Evolutionary conservation across 1,139 yeast species (phyloP).

Genomic region (Debaryomycetaceae sp.): DNA sequence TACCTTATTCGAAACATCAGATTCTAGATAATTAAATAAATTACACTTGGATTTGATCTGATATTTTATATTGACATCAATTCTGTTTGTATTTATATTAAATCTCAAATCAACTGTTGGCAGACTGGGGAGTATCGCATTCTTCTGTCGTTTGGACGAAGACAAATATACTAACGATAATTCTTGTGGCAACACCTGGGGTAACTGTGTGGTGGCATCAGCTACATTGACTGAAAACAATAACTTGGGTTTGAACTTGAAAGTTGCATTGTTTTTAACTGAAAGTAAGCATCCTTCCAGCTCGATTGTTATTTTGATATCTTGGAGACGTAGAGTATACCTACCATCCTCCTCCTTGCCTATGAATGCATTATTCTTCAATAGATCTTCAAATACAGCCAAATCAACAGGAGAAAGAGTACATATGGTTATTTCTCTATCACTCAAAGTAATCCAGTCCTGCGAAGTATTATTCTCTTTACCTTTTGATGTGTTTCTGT

Average conservation of each 20-base stretch:
- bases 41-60: constrained; percentile 7
- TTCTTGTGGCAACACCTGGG: constrained; percentile 9
- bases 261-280: constrained; percentile 11
- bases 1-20: constrained; percentile 4
- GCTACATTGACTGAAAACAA: constrained; percentile 11
- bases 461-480: constrained; percentile 3
- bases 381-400: neutral
- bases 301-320: constrained; percentile 8
- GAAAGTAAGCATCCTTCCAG: constrained; percentile 7
- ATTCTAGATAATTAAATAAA: constrained; percentile 4
- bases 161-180: constrained; percentile 11
- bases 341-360: neutral
- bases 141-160: constrained; percentile 9
- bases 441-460: constrained; percentile 6
- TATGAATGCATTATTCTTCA: neutral
- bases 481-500: neutral
- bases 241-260: constrained; percentile 12
- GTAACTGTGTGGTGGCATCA: neutral
- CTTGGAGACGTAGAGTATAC: constrained; percentile 1
- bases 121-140: constrained; percentile 8
- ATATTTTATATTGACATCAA: constrained; percentile 8
- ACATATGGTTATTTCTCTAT: constrained; percentile 2
- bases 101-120: constrained; percentile 10
- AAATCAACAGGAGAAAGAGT: constrained; percentile 6
- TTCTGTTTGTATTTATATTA: constrained; percentile 6